Base-by-base conservation (phyloP, 306 rosid genomes). In the Trifolium pratense region DNA sequence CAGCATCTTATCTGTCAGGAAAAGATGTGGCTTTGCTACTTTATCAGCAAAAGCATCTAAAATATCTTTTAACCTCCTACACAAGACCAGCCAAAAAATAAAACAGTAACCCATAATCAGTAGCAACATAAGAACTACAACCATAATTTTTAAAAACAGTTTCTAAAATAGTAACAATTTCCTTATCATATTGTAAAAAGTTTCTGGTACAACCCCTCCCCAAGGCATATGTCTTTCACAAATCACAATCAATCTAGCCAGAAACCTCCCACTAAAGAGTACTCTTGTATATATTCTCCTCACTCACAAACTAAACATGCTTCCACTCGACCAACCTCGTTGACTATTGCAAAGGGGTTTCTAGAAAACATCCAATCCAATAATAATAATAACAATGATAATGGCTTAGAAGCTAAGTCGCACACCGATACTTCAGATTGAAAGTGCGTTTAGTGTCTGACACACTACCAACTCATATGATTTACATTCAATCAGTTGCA, bases 21-120 rank as follows among this genome's bases (percentile, higher is more conserved):
- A 91, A 37, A 93, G 90, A 70, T 84, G 97, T 17, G 98, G 98
- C 70, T 91, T 93, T 71, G 98, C 81, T 53, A 91, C 92, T 85
- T 86, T 87, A 80, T 93, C 98, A 48, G 98, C 98, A 75, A 91
- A 93, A 58, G 89, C 88, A 84, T 93, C 89, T 80, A 93, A 82
- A 25, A 82, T 76, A 64, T 91, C 91, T 80, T 93, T 94, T 84
- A 93, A 80, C 82, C 80, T 91, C 93, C 98, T 93, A 79, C 53
- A 85, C 51, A 80, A 71, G 36, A 80, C 70, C 82, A 78, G 52
- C 17, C 26, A 13, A 17, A 55, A 51, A 62, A 69, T n/a, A 57
- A 37, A 25, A 72, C 10, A 67, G 65, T 13, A 77, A 70, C 18
- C 32, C 52, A 66, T 18, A 53, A 16, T 62, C 2, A 18, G 56